phyloP scores from a whole-genome alignment of 345 rosid species.

The Murraya paniculata region DNA sequence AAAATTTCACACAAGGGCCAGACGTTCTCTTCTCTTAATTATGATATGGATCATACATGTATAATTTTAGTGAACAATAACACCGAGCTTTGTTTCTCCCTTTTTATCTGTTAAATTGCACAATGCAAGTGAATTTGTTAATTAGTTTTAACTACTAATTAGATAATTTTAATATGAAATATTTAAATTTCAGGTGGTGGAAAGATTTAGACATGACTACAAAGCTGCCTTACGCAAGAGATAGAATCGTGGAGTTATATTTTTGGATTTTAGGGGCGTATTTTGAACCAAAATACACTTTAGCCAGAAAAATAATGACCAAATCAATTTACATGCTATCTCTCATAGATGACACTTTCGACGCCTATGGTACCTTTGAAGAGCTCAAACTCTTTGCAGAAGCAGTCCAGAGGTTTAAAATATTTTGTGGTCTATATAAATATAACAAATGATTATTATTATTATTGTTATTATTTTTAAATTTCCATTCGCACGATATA shows the following conservation, averaged over 20 bases:
- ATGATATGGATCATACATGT: no score
- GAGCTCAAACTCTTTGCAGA: conserved; percentile 31
- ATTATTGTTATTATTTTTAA: no score
- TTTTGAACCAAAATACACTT: conserved; percentile 17
- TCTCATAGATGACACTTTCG: conserved; percentile 32
- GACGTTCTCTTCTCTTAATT: no score
- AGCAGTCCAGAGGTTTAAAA: conserved; percentile 17
- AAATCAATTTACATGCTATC: conserved; percentile 17
- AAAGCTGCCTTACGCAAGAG: conserved; percentile 27
- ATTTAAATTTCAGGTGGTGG: conserved; percentile 28
- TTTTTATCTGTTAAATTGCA: no score
- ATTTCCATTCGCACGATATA: no score
- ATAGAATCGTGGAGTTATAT: conserved; percentile 30
- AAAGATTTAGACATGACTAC: conserved; percentile 12
- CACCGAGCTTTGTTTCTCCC: no score
- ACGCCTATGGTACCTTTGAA: conserved; percentile 28
- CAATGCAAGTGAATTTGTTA: background rate
- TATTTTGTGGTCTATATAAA: no score
- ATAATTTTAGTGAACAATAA: no score
- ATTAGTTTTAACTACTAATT: background rate
- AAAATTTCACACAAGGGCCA: no score
- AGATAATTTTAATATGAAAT: background rate
- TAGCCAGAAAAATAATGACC: conserved; percentile 5
- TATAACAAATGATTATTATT: no score
- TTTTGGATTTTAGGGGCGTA: conserved; percentile 22